phyloP scores from a whole-genome alignment of 1,284 basidiomycete genomes.

The Athelia psychrophila region DNA sequence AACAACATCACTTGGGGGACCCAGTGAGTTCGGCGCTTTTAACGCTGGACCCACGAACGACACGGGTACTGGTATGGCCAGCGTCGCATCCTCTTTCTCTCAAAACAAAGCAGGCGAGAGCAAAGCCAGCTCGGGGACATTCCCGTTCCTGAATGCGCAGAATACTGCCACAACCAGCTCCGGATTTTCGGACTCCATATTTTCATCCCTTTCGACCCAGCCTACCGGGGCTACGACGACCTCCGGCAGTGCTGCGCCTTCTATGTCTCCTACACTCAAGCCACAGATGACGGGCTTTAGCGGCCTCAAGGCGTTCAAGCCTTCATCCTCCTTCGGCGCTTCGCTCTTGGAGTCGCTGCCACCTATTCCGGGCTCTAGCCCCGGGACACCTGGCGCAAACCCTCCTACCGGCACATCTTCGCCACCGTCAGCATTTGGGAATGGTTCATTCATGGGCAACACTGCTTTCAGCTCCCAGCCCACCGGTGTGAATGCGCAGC shows the following conservation, averaged over 20 bases:
- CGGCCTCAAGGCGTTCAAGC: slow-evolving; percentile 89
- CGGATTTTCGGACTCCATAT: slow-evolving; percentile 46
- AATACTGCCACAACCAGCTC: slow-evolving; percentile 39
- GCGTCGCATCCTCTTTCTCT: slow-evolving; percentile 70
- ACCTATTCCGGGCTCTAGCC: slow-evolving; percentile 57
- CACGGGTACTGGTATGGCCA: slow-evolving; percentile 53
- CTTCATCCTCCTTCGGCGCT: slow-evolving; percentile 85
- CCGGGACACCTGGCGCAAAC: background rate
- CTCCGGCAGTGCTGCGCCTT: slow-evolving; percentile 24
- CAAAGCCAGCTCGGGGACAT: slow-evolving; percentile 13
- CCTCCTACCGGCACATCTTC: background rate
- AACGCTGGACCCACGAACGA: slow-evolving; percentile 38
- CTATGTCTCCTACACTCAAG: slow-evolving; percentile 43
- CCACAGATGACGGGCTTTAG: slow-evolving; percentile 82
- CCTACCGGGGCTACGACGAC: slow-evolving; percentile 43
- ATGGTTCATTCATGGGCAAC: slow-evolving; percentile 13
- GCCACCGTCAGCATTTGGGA: slow-evolving; percentile 39
- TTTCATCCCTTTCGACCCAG: slow-evolving; percentile 48
- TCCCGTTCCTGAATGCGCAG: slow-evolving; percentile 25
- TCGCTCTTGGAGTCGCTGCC: slow-evolving; percentile 78
- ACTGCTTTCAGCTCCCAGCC: slow-evolving; percentile 26
- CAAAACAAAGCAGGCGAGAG: slow-evolving; percentile 29
- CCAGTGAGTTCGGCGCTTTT: slow-evolving; percentile 28
- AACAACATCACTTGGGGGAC: slow-evolving; percentile 11
- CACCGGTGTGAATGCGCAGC: slow-evolving; percentile 26